These are phyloP conservation scores for Leptographium radiaticola DNA, from an alignment of 2,329 filamentous ascomycete genomes.

Conservation along the genomic window DNA sequence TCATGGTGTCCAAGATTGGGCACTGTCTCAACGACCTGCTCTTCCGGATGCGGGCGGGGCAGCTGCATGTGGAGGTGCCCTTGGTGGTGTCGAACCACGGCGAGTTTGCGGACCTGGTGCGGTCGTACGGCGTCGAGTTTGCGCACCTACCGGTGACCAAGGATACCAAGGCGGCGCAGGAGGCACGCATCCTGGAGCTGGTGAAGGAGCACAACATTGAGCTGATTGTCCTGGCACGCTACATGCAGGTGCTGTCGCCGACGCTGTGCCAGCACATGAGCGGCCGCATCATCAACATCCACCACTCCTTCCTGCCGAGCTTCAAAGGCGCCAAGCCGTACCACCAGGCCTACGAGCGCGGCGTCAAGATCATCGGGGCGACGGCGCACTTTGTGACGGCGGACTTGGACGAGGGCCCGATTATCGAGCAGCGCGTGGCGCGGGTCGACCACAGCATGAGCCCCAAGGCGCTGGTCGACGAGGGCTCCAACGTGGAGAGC, in stretches of 20 bases:
- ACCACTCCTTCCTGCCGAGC: slow-evolving; percentile 73
- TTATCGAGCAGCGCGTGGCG: slow-evolving; percentile 73
- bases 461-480: slow-evolving; percentile 62
- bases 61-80: slow-evolving; percentile 63
- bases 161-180: slow-evolving; percentile 65
- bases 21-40: slow-evolving; percentile 58
- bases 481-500: slow-evolving; percentile 74
- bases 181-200: slow-evolving; percentile 56
- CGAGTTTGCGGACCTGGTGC: slow-evolving; percentile 55
- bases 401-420: slow-evolving; percentile 74
- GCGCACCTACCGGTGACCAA: slow-evolving; percentile 67
- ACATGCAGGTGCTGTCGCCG: slow-evolving; percentile 78
- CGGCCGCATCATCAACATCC: slow-evolving; percentile 83
- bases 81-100: slow-evolving; percentile 74
- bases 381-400: slow-evolving; percentile 79
- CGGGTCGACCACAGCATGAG: slow-evolving; percentile 66
- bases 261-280: slow-evolving; percentile 65
- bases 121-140: slow-evolving; percentile 66
- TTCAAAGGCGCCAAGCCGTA: slow-evolving; percentile 87
- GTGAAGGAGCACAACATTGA: slow-evolving; percentile 58
- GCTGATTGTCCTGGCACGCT: slow-evolving; percentile 67
- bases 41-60: slow-evolving; percentile 54
- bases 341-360: slow-evolving; percentile 75
- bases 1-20: slow-evolving; percentile 85
- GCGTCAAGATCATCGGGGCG: slow-evolving; percentile 80